phyloP scores from a whole-genome alignment of 345 rosid genomes.

The Angophora floribunda region DNA sequence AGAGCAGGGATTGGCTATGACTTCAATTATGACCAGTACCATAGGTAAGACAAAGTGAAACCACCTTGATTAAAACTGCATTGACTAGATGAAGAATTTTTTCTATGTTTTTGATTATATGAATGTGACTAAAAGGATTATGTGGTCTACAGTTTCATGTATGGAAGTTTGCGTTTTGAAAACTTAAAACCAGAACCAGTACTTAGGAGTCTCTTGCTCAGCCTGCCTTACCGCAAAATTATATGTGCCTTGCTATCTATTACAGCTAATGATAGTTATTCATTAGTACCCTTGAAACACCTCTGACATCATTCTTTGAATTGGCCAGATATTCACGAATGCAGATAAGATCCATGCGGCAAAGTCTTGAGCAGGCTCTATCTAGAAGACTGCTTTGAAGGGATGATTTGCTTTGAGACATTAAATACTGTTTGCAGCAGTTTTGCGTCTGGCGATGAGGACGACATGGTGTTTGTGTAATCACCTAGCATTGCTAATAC shows the following conservation, averaged over 20 bases:
- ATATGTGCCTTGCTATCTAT: conserved; percentile 17
- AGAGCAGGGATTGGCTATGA: conserved; percentile 73
- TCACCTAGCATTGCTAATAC: not conserved
- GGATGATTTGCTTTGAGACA: conserved; percentile 47
- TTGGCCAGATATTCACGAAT: conserved; percentile 43
- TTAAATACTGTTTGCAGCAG: conserved; percentile 26
- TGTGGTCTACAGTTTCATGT: conserved; percentile 34
- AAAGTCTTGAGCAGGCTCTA: conserved; percentile 48
- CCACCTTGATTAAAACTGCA: not conserved
- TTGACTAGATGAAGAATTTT: not conserved
- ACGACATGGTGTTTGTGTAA: conserved; percentile 4
- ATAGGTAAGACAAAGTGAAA: conserved; percentile 21
- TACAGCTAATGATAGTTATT: not conserved
- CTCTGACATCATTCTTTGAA: not conserved
- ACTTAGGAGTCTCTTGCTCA: conserved; percentile 52
- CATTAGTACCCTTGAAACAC: not conserved
- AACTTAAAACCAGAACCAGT: conserved; percentile 77
- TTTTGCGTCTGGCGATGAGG: conserved; percentile 17
- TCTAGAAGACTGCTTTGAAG: conserved; percentile 56
- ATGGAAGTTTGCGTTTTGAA: conserved; percentile 74
- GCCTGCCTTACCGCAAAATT: conserved; percentile 60
- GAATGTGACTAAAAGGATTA: not conserved
- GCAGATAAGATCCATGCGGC: conserved; percentile 42
- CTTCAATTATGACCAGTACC: conserved; percentile 73
- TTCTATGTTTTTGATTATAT: not conserved